Percentiles rank a stretch among this genome's conserved stretches.
Conservation (phyloP, 2,329 filamentous ascomycete species). For the Aspergillus costaricaensis region DNA sequence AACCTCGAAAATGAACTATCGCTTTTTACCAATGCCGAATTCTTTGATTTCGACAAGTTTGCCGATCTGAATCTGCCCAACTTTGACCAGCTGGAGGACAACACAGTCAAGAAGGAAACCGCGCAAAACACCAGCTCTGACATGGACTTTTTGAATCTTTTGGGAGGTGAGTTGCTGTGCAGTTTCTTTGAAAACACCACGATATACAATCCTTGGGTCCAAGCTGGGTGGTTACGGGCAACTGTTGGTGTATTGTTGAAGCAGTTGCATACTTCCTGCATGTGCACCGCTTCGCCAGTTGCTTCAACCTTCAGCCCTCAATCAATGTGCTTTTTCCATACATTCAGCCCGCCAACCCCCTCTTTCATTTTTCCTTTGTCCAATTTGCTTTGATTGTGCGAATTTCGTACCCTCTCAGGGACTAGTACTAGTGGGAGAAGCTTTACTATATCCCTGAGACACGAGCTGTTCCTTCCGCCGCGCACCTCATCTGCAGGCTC, state of each 20-base stretch:
- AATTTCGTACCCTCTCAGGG: slow-evolving; percentile 12
- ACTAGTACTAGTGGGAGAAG: slow-evolving; percentile 16
- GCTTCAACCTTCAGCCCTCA: background rate
- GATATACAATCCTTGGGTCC: background rate
- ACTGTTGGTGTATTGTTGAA: background rate
- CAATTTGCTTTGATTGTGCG: background rate
- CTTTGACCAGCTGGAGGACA: slow-evolving; percentile 37
- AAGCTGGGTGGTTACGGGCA: slow-evolving; percentile 4
- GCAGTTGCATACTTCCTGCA: background rate
- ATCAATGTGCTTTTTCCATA: background rate
- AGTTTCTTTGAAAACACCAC: background rate
- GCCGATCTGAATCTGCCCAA: slow-evolving; percentile 36
- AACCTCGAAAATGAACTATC: slow-evolving; percentile 71
- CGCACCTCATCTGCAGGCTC: slow-evolving; percentile 17
- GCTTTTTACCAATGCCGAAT: slow-evolving; percentile 79
- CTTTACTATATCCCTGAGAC: slow-evolving; percentile 14
- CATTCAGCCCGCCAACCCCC: background rate
- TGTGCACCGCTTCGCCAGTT: background rate
- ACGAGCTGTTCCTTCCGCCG: slow-evolving; percentile 14
- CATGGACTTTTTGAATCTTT: slow-evolving; percentile 45
- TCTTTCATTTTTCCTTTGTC: background rate
- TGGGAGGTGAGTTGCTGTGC: slow-evolving; percentile 41
- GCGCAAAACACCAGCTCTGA: slow-evolving; percentile 30
- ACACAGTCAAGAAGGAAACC: slow-evolving; percentile 26
- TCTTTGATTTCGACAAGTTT: slow-evolving; percentile 71